phyloP scores from a whole-genome alignment of 2,329 filamentous ascomycete species.

The Trichoderma atrobrunneum region DNA sequence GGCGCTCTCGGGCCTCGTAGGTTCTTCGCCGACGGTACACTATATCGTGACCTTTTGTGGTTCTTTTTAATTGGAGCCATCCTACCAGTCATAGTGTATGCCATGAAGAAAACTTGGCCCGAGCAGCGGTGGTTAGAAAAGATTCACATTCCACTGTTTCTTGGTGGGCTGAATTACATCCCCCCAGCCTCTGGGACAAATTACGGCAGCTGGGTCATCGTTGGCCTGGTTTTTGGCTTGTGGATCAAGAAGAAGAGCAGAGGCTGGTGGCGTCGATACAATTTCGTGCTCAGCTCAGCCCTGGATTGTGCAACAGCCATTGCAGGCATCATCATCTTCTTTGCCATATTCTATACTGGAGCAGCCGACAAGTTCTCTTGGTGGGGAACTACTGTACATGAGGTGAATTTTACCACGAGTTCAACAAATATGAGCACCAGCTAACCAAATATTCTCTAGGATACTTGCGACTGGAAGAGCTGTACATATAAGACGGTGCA shows the following conservation, averaged over 20 bases:
- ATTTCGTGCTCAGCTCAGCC: conserved; percentile 34
- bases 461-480: conserved; percentile 14
- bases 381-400: conserved; percentile 30
- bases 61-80: conserved; percentile 53
- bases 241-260: conserved; percentile 26
- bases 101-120: conserved; percentile 30
- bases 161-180: conserved; percentile 34
- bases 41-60: conserved; percentile 50
- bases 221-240: conserved; percentile 30
- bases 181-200: conserved; percentile 34
- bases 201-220: conserved; percentile 33
- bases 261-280: conserved; percentile 33
- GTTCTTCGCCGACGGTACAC: conserved; percentile 50
- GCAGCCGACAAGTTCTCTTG: conserved; percentile 28
- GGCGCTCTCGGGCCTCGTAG: conserved; percentile 55
- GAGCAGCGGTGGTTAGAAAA: conserved; percentile 27
- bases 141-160: conserved; percentile 32
- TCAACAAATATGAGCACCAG: background rate
- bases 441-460: background rate
- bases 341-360: conserved; percentile 33
- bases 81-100: conserved; percentile 47
- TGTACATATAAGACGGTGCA: conserved; percentile 4
- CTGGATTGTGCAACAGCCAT: conserved; percentile 34
- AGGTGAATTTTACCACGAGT: background rate
- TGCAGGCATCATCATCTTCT: conserved; percentile 35